Conservation (phyloP, 2,329 filamentous ascomycete species). For the Spiromastix sp. region DNA sequence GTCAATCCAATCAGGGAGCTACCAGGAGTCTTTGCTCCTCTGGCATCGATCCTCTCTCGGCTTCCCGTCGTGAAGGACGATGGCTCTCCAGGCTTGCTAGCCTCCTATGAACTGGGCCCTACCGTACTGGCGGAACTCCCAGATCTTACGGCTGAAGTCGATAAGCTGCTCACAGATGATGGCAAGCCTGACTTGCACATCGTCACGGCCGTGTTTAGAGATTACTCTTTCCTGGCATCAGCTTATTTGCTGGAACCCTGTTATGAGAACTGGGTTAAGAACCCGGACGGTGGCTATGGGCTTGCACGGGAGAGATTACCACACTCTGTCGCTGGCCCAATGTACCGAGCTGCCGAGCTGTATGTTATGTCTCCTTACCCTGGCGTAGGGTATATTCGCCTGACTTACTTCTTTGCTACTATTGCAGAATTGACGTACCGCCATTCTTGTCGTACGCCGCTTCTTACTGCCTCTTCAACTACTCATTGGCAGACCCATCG, state of each 20-base stretch:
- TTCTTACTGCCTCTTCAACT: slow-evolving; percentile 54
- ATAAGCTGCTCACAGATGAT: slow-evolving; percentile 46
- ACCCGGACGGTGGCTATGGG: slow-evolving; percentile 60
- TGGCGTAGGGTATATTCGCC: slow-evolving; percentile 3
- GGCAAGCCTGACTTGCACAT: slow-evolving; percentile 60
- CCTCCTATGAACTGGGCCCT: slow-evolving; percentile 61
- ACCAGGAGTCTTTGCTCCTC: slow-evolving; percentile 60
- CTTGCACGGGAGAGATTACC: slow-evolving; percentile 66
- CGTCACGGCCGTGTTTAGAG: slow-evolving; percentile 78
- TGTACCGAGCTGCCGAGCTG: slow-evolving; percentile 76
- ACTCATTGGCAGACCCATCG: slow-evolving; percentile 46
- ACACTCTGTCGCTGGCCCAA: slow-evolving; percentile 63
- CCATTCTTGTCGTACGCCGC: slow-evolving; percentile 82
- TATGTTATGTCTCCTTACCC: slow-evolving; percentile 50
- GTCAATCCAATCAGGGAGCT: slow-evolving; percentile 39
- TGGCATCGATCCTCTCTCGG: slow-evolving; percentile 61
- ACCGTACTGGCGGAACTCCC: slow-evolving; percentile 64
- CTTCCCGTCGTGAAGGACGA: slow-evolving; percentile 70
- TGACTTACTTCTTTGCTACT: slow-evolving; percentile 3
- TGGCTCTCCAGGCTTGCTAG: slow-evolving; percentile 68
- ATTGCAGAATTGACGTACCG: slow-evolving; percentile 55
- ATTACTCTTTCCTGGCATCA: slow-evolving; percentile 85
- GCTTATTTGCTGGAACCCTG: slow-evolving; percentile 88
- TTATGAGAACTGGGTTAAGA: slow-evolving; percentile 56
- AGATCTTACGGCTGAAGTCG: slow-evolving; percentile 63